These are phyloP conservation scores for Tagetes patula DNA, from an alignment of 129 eudicot genomes.

Conservation along the genomic window DNA sequence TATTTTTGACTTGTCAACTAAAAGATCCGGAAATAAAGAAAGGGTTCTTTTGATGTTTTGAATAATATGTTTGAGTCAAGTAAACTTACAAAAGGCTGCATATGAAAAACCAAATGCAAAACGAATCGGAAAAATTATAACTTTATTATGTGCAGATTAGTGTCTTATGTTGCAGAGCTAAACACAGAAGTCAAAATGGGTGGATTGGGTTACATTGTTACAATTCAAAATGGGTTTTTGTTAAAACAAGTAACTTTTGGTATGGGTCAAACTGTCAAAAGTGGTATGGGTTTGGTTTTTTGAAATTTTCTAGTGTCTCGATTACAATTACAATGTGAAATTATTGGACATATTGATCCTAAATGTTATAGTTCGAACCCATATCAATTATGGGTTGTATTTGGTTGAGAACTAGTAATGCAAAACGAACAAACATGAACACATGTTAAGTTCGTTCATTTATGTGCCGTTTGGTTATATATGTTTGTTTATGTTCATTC, in stretches of 20 bases:
- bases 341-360: not conserved
- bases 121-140: not conserved
- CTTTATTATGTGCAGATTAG: not conserved
- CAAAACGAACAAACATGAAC: too few species aligned
- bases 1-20: conserved; percentile 5
- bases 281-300: not conserved
- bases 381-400: not conserved
- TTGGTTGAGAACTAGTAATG: not conserved
- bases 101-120: not conserved
- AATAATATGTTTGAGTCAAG: not conserved
- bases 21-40: not conserved
- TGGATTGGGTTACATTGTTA: not conserved
- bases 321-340: not conserved
- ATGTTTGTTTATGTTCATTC: too few species aligned
- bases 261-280: too few species aligned
- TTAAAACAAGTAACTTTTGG: not conserved
- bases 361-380: not conserved
- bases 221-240: not conserved
- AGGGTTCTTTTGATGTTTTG: not conserved
- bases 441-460: too few species aligned
- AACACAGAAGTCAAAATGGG: not conserved
- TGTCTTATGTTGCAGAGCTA: not conserved
- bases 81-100: not conserved
- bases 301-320: not conserved
- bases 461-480: too few species aligned